Base-by-base conservation (phyloP, 2,329 filamentous ascomycete genomes). In the Hirsutella minnesotensis region DNA sequence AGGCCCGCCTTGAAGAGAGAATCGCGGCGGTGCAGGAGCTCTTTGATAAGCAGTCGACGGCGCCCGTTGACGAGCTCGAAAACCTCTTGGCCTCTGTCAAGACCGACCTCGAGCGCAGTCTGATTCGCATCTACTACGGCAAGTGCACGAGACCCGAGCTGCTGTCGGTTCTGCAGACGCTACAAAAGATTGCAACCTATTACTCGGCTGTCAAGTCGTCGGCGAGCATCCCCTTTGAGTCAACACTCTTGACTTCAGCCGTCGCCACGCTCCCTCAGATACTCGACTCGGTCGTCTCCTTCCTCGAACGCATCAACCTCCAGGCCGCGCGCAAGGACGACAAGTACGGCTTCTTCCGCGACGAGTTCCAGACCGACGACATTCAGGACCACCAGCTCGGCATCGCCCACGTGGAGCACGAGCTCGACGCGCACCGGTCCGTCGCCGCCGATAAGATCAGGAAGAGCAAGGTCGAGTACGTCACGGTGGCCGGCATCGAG, bases 91-190 rank as follows among this genome's bases (percentile, higher is more conserved):
- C 72, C 21, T 82, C 73, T 46, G 81, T 83, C 47, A 86, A 75
- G 56, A 79, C 76, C 5, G 92, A 98, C 56, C 76, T 98, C 5
- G 92, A 98, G 63, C 88, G 92, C 52, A 92, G 86, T 47, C 69
- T 98, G 38, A 89, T 96, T 54, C 79, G 92, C 37, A 94, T 98
- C 46, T 98, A 96, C 67, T 98, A 98, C 62, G 88, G 89, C 40
- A 95, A 94, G 65, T 96, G 89, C 60, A 84, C 86, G 1, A 80
- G 92, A 0, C 83, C 89, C 0, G 92, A 98, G 61, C 77, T 98
- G 4, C 70, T 96, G 2, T 78, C 77, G 1, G 82, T 94, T 4
- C 70, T 98, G 2, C 89, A 96, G 60, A 84, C 85, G 0, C 69
- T 98, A 44, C 88, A 95, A 54, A 76, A 71, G 45, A 86, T 96